Base-by-base conservation (phyloP, 805 yeast genomes). In the Soucietia sequanensis region DNA sequence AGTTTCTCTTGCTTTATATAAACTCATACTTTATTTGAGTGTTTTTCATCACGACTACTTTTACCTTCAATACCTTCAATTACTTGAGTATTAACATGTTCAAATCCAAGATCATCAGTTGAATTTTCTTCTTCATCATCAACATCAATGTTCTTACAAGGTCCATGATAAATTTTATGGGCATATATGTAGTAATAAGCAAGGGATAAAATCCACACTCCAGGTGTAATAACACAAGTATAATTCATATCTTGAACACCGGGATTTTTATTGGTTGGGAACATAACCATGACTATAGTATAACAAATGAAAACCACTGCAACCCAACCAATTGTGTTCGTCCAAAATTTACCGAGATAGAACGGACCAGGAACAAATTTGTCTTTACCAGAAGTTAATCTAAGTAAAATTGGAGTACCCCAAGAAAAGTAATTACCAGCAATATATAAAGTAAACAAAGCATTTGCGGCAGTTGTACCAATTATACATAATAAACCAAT, bases 281-380 rank as follows among this genome's bases (percentile, higher is more conserved):
- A 72, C 80, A 58, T 54, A 27, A 48, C 49, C 48, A 62, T 35
- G 7, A 57, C 33, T 31, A 60, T 49, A 18, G 59, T 54, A 31
- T 56, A 62, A 6, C 38, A 42, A 24, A 56, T 52, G 46, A 57
- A 62, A 6, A 40, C 20, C 12, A 54, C 43, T 0, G 83, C 67
- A 15, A 70, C 50, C 60, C 71, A 58, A 23, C 73, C 72, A 23
- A 75, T 50, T 10, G 56, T 50, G 22, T 70, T 68, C 9, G 79
- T 70, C 54, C 63, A 51, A 20, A 58, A 36, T 13, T 62, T 58
- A 19, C 89, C 89, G 26, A 80, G 46, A 49, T 75, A 74, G 51
- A 81, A 82, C 4, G 76, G 76, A 6, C 88, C 89, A 1, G 86
- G 86, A 6, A 48, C 62, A 45, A 78, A 78, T 26, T 70, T 58